A percentile compares a stretch with the other conserved stretches of the same genome.
phyloP scores from a whole-genome alignment of 1,284 basidiomycete species.

The Agroathelia rolfsii region DNA sequence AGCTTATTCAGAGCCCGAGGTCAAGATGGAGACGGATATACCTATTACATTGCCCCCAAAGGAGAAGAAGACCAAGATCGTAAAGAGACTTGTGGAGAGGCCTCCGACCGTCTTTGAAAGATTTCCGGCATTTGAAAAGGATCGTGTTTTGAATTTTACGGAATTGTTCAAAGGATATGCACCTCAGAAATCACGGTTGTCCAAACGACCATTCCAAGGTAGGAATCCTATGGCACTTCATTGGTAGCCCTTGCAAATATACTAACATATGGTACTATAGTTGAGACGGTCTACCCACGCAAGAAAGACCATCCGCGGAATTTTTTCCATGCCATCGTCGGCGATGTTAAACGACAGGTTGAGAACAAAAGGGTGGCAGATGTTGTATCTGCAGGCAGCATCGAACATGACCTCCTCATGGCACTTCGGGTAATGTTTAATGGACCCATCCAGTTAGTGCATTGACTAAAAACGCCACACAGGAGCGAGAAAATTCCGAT shows the following conservation, averaged over 20 bases:
- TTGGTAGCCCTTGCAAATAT: constrained; percentile 4
- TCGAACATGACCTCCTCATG: constrained; percentile 60
- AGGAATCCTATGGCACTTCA: no score
- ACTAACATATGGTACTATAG: constrained; percentile 25
- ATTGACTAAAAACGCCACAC: no score
- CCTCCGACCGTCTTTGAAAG: constrained; percentile 77
- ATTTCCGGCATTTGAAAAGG: constrained; percentile 81
- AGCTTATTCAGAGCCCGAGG: constrained; percentile 39
- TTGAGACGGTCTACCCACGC: constrained; percentile 63
- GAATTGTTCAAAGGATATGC: constrained; percentile 84
- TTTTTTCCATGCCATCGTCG: constrained; percentile 62
- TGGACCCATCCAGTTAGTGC: background rate
- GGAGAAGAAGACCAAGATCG: constrained; percentile 47
- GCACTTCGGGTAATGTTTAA: constrained; percentile 48
- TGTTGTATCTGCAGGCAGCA: constrained; percentile 61
- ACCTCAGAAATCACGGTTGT: constrained; percentile 60
- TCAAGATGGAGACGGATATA: constrained; percentile 51
- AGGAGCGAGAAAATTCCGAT: constrained; percentile 55
- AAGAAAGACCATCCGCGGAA: constrained; percentile 53
- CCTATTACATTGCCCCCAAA: constrained; percentile 39
- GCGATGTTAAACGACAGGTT: constrained; percentile 62
- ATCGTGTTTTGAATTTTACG: constrained; percentile 80
- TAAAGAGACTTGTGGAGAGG: constrained; percentile 59
- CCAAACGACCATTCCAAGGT: constrained; percentile 60
- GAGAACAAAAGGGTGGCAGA: constrained; percentile 68